Percentiles rank a stretch among this genome's conserved stretches.
These are phyloP conservation scores for Serendipita vermifera DNA, from an alignment of 768 basidiomycete genomes.

Conservation along the genomic window DNA sequence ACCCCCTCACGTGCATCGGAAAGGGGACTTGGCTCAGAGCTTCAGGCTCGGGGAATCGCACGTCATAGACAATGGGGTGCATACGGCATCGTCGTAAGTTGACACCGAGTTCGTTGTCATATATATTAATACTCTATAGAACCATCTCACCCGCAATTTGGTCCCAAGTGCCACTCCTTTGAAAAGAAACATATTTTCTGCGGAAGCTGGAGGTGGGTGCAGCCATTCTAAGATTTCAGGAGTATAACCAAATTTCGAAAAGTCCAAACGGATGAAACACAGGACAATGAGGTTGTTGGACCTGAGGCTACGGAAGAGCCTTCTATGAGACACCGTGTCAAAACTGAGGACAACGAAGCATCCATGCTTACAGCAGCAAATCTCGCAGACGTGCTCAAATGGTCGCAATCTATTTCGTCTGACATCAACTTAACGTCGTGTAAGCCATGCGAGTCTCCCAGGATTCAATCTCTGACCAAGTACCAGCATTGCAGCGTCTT, in stretches of 20 bases:
- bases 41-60: conserved; percentile 52
- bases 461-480: conserved; percentile 5
- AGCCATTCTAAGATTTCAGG: conserved; percentile 26
- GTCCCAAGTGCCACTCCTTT: conserved; percentile 21
- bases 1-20: background rate
- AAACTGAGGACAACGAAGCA: background rate
- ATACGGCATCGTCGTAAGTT: conserved; percentile 42
- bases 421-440: conserved; percentile 58
- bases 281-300: conserved; percentile 26
- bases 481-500: conserved; percentile 45
- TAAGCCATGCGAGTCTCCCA: conserved; percentile 17
- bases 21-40: conserved; percentile 44
- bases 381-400: conserved; percentile 54
- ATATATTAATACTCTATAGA: conserved; percentile 22
- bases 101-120: background rate
- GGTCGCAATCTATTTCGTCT: conserved; percentile 55
- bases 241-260: conserved; percentile 19
- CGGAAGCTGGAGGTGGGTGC: conserved; percentile 40
- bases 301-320: conserved; percentile 19
- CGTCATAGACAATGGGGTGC: conserved; percentile 63
- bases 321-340: background rate
- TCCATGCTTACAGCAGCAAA: conserved; percentile 19
- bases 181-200: conserved; percentile 43
- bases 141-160: conserved; percentile 27
- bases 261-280: conserved; percentile 22